Base-by-base conservation (phyloP, 192 early-diverging fungal species). In the Backusella psychrophila region DNA sequence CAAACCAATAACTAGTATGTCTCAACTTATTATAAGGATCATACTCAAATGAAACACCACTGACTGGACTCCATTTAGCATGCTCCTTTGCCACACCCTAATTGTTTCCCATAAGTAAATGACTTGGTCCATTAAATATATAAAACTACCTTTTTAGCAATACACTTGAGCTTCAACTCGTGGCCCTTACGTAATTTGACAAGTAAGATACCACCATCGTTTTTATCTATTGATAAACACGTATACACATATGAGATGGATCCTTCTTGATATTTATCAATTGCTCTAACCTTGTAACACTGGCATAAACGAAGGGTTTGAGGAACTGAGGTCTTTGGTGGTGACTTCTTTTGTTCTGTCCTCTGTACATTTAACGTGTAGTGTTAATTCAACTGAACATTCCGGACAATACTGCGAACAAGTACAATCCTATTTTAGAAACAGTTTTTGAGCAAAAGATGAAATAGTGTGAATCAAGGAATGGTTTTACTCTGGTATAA, bases 41-140 rank as follows among this genome's bases (percentile, higher is more conserved):
- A 73, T 99, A 99, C 72, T 99, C 97, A 80, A 99, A 98, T 5
- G 91, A 88, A 14, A 98, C 89, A 8, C 93, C 96, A 72, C 91
- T 87, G 67, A 93, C 92, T 41, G 97, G 96, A 66, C 91, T 92
- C 97, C 97, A 99, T 77, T 99, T 99, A 31, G 97, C 95, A 79
- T 98, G 96, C 76, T 98, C 96, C 82, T 99, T 99, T 34, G 93
- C 95, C 29, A 95, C 96, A 14, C 97, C 97, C 79, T 86, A 67
- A 41, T 41, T 19, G 17, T 39, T 26, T 63, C 56, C 36, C 8
- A 8, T 15, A 11, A 9, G 14, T n/a, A n/a, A 67, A 70, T 4
- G 23, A 33, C 12, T 52, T 39, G 36, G 4, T 38, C 59, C 39
- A 41, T 41, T 41, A 7, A 41, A 9, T 41, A 44, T 14, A 44